Evolutionary conservation across 2,329 filamentous ascomycete genomes (phyloP), one percentile per base, ranked within the genome.

Genomic region (Penicillium aurantiogriseum): DNA sequence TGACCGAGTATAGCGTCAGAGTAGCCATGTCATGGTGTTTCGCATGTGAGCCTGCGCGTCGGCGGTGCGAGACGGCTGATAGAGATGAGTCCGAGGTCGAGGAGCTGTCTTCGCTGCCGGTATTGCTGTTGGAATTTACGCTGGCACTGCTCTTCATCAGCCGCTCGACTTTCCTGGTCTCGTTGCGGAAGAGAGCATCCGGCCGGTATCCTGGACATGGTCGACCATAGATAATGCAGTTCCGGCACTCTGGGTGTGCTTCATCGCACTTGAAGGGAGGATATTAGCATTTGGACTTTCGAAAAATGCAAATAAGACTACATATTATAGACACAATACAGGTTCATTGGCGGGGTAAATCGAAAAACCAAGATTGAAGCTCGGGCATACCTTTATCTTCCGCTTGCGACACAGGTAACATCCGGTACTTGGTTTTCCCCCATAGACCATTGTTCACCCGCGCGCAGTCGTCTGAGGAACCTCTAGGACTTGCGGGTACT

Each of bases 341-440:
- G 17, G 17, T 25, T 19, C 10, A 36, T 27, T 19, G 47, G 40
- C 38, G 29, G 29, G 40, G 29, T 35, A 50, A 29, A 36, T 35
- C 11, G 8, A 17, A 40, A 44, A 33, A 25, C 13, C 17, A 36
- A 55, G 40, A 51, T 45, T 39, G 51, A 45, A 54, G 63, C 66
- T 60, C 69, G 17, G 29, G 38, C 53, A 51, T 55, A 75, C 73
- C 71, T 74, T 75, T 57, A 76, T 73, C 62, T 75, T 76, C 54
- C 73, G 68, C 54, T 70, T 74, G 57, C 72, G 73, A 65, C 73
- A 76, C 54, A 75, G 60, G 65, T 73, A 65, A 68, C 73, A 76
- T 63, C 73, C 73, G 38, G 71, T 74, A 62, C 73, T 76, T 43
- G 72, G 72, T 54, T 71, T 75, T 13, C 73, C 73, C 44, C 69